Evolutionary conservation across 305 asterid species (phyloP), one percentile per base, ranked within the genome.

Genomic region (Ruellia speciosa): DNA sequence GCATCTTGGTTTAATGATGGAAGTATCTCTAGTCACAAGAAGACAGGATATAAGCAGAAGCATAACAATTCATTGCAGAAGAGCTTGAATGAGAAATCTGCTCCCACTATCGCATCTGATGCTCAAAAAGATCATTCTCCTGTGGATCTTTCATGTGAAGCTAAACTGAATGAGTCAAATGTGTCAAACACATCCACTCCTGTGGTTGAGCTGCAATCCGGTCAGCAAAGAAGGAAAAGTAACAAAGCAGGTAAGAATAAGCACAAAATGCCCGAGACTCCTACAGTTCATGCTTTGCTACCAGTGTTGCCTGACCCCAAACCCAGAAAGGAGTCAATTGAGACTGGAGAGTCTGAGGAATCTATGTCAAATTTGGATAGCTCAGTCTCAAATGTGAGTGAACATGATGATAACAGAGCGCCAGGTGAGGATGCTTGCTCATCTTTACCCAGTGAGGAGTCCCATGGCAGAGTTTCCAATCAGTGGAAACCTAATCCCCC

Each of bases 401-500:
- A 65, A 64, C 60, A 58, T 39, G 77, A 78, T 51, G 41, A 10
- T 24, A 66, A 49, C 66, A 75, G 67, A 58, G 66, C 45, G 71
- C 81, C 70, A 58, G 60, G 75, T 71, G 64, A 68, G 64, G 83
- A 64, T 65, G 73, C 24, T 40, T 60, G 54, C 53, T 52, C 78
- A 62, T 74, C 81, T 64, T 59, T 74, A 45, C 74, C 69, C 15
- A 64, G 41, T 46, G 94, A 81, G 61, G 94, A 83, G 58, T 51
- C 74, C 59, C 86, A 76, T 59, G 72, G 73, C 75, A 83, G 77
- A 69, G 75, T 66, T 43, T 62, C 62, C 66, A 76, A 63, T 66
- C 90, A 77, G 60, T 70, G 72, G 81, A 93, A 80, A 74, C 69
- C 82, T 61, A 94, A 86, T 70, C 75, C 76, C n/a, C 58, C 78